phyloP scores from a whole-genome alignment of 192 early-diverging fungal genomes.

The Cladochytrium replicatum region DNA sequence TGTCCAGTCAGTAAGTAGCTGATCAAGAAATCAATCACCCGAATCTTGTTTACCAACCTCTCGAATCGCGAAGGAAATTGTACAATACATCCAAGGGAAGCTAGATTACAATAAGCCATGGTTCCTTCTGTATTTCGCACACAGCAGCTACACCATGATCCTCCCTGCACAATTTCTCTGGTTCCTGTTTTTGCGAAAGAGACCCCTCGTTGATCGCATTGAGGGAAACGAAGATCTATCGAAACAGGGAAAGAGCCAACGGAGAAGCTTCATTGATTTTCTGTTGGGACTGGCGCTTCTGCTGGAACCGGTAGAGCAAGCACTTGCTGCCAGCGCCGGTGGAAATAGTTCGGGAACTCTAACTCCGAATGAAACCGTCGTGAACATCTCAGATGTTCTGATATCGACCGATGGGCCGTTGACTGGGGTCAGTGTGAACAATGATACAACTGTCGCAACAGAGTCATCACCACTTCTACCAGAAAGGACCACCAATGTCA shows the following conservation, averaged over 20 bases:
- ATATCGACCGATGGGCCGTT: neutral
- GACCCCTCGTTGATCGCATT: neutral
- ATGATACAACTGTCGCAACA: neutral
- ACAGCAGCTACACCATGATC: neutral
- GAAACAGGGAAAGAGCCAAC: neutral
- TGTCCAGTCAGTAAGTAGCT: neutral
- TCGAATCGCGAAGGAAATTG: neutral
- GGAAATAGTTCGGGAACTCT: too few relatives aligned
- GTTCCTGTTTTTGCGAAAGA: neutral
- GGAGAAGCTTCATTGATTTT: neutral
- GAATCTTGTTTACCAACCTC: neutral
- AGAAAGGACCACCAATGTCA: neutral
- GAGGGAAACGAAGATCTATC: neutral
- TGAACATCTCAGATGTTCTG: neutral
- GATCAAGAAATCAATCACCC: neutral
- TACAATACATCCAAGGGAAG: neutral
- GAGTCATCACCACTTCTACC: neutral
- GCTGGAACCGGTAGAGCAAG: too few relatives aligned
- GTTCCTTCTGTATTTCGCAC: neutral
- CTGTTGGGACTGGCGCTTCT: neutral
- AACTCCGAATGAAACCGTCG: neutral
- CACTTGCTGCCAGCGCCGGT: too few relatives aligned
- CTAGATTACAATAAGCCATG: neutral
- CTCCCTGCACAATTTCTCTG: neutral
- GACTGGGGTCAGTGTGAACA: neutral